Evolutionary conservation across 805 yeast genomes (phyloP), one percentile per base, ranked within the genome.

Genomic region (Starmerella riodocensis): DNA sequence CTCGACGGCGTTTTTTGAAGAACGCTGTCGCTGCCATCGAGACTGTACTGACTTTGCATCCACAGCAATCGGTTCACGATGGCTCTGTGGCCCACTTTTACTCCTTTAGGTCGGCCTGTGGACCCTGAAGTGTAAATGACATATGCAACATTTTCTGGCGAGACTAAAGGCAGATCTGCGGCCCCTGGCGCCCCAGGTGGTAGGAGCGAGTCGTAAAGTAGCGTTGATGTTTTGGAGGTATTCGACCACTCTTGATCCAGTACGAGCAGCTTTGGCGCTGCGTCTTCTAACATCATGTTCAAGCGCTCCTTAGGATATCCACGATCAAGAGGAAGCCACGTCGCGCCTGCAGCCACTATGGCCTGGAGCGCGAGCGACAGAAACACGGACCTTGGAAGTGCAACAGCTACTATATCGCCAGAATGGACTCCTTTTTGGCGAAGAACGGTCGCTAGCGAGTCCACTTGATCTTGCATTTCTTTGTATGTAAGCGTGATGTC

Each of bases 81-180:
- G 2, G 47, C 45, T 11, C 27, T 17, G 27, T 44, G 45, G 24
- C 41, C 35, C 3, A 80, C 62, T 36, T 76, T 77, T 24, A 79
- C 91, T 57, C 93, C 93, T 63, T 80, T 80, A 48, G 93, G 93
- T 43, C 71, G 69, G 46, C 91, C 91, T 20, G 91, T 78, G 14
- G 85, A 76, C 27, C 93, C 93, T 4, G 91, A 80, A 16, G 93
- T 80, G 65, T 79, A 80, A 85, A 80, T 80, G 54, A 80, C 76
- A 62, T 84, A 75, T 28, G 79, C 69, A 35, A 69, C 53, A 52
- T 28, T 14, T 9, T 7, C 9, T 9, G 31, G 31, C n/a, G 17
- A 11, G 7, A 11, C 31, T 14, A 11, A 11, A 9, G 9, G 16
- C 14, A 14, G 11, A 21, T 31, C 34, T 8, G 13, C 4, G n/a